Percentiles rank a stretch among this genome's conserved stretches.
These are phyloP conservation scores for Silene uniflora DNA, from an alignment of 148 eudicot species.

Conservation along the genomic window DNA sequence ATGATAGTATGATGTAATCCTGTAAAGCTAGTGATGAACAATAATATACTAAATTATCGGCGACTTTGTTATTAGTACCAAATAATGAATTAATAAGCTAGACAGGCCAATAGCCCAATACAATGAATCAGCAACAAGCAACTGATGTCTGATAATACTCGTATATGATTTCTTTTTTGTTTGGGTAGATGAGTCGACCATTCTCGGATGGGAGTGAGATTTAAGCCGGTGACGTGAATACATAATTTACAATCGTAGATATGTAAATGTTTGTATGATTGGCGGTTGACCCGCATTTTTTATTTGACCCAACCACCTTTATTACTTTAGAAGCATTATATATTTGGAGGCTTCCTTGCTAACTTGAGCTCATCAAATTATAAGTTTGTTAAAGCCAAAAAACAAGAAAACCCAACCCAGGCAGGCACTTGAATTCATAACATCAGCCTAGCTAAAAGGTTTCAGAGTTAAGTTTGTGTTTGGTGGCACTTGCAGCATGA, in stretches of 20 bases:
- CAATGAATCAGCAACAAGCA: not conserved
- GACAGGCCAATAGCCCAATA: not conserved
- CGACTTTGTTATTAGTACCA: not conserved
- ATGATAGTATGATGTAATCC: no score
- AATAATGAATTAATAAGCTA: not conserved
- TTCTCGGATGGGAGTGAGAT: not conserved
- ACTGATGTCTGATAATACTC: no score
- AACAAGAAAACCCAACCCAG: slow-evolving; percentile 6
- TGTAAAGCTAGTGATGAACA: no score
- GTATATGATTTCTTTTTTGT: no score
- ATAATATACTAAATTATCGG: slow-evolving; percentile 13
- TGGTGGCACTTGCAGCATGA: slow-evolving; percentile 2
- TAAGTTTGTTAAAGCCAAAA: slow-evolving; percentile 16
- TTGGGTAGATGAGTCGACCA: no score
- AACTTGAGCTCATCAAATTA: slow-evolving; percentile 23
- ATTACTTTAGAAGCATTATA: slow-evolving; percentile 29
- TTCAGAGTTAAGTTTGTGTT: slow-evolving; percentile 19
- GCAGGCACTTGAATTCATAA: not conserved
- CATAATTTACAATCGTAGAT: no score
- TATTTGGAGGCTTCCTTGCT: slow-evolving; percentile 40
- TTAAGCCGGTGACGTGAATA: not conserved
- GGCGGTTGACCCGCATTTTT: slow-evolving; percentile 33
- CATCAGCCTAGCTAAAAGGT: slow-evolving; percentile 12
- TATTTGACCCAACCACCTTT: slow-evolving; percentile 15
- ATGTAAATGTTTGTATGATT: slow-evolving; percentile 2